Conservation (phyloP, 2,329 filamentous ascomycete species). For the Madurella mycetomatis region DNA sequence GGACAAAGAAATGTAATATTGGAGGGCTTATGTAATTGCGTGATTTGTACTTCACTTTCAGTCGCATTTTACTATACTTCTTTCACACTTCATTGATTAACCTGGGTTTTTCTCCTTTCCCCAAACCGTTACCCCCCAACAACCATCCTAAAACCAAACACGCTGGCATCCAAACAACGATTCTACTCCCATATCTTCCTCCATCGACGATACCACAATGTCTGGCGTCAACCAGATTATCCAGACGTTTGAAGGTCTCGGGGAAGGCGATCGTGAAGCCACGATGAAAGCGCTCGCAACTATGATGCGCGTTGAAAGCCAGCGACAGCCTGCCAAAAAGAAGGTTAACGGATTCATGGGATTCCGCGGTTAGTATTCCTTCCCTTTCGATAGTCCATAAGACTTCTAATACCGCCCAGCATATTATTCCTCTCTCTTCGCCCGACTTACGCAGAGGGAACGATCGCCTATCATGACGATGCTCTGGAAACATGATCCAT, state of each 20-base stretch:
- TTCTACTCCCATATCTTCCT: neutral
- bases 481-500: conserved; percentile 19
- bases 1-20: neutral
- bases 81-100: too few species aligned
- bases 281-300: conserved; percentile 6
- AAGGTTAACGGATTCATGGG: conserved; percentile 29
- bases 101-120: too few species aligned
- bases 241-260: conserved; percentile 13
- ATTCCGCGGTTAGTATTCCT: conserved; percentile 21
- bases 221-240: conserved; percentile 16
- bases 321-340: conserved; percentile 18
- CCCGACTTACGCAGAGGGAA: conserved; percentile 21
- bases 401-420: conserved; percentile 13
- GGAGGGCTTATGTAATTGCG: neutral
- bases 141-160: neutral
- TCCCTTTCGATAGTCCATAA: neutral
- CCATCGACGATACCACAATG: conserved; percentile 3
- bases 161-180: neutral
- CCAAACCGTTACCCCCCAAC: too few species aligned
- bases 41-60: neutral
- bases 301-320: conserved; percentile 11
- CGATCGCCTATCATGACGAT: conserved; percentile 22
- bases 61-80: too few species aligned
- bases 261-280: conserved; percentile 5
- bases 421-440: conserved; percentile 25